Conservation (phyloP, 192 early-diverging fungal species). For the Irineochytrium annulatum region DNA sequence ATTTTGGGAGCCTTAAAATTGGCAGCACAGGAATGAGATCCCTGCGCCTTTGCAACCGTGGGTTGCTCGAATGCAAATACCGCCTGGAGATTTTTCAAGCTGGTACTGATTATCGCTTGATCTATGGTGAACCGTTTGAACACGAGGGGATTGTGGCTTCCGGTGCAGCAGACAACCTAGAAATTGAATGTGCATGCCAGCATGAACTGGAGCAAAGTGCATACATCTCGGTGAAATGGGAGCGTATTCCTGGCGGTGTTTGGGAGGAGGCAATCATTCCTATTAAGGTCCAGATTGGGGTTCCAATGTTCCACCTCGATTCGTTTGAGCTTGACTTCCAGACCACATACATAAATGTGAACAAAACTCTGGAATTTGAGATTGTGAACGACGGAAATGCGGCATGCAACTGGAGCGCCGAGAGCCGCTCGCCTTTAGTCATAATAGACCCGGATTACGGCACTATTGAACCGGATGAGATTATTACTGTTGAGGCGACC, state of each 20-base stretch:
- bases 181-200: constrained; percentile 49
- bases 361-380: constrained; percentile 44
- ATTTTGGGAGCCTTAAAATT: constrained; percentile 54
- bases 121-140: constrained; percentile 53
- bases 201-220: constrained; percentile 23
- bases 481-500: constrained; percentile 37
- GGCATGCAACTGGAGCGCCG: constrained; percentile 46
- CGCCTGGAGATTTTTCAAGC: constrained; percentile 44
- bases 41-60: constrained; percentile 49
- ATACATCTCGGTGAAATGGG: constrained; percentile 40
- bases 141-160: constrained; percentile 42
- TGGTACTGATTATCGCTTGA: constrained; percentile 36
- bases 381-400: constrained; percentile 60
- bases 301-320: constrained; percentile 52
- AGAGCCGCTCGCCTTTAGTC: constrained; percentile 21
- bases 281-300: constrained; percentile 46
- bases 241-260: constrained; percentile 40
- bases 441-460: constrained; percentile 37
- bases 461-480: constrained; percentile 41
- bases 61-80: constrained; percentile 46
- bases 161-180: constrained; percentile 33
- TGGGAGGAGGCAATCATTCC: constrained; percentile 42
- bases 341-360: constrained; percentile 57
- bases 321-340: constrained; percentile 56
- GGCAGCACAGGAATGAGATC: constrained; percentile 29